phyloP scores from a whole-genome alignment of 2,329 filamentous ascomycete species.

The Capronia americana region DNA sequence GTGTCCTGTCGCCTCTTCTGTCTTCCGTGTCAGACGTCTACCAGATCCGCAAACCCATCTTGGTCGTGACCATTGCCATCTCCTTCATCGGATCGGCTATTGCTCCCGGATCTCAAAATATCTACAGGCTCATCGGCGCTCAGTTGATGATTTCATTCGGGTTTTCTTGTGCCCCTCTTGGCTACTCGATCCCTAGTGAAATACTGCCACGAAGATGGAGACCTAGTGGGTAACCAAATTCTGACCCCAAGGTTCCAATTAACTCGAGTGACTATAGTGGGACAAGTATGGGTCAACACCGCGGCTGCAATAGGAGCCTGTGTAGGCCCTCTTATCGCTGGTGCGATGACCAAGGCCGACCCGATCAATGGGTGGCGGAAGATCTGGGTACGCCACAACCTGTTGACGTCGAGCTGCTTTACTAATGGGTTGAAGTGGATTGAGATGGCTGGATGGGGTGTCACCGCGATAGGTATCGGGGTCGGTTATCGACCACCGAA shows the following conservation, averaged over 20 bases:
- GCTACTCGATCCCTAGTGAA: constrained; percentile 28
- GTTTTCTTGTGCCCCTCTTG: constrained; percentile 11
- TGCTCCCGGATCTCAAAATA: constrained; percentile 25
- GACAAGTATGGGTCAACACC: constrained; percentile 19
- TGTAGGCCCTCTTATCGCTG: constrained; percentile 23
- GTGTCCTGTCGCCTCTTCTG: constrained; percentile 15
- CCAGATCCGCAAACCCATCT: constrained; percentile 23
- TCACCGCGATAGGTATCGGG: neutral
- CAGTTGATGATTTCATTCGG: constrained; percentile 25
- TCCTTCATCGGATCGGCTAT: constrained; percentile 27
- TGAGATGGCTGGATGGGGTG: constrained; percentile 25
- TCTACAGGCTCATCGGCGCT: constrained; percentile 27
- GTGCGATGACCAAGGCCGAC: constrained; percentile 10
- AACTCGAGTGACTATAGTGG: constrained; percentile 19
- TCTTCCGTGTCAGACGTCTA: constrained; percentile 25
- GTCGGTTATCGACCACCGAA: constrained; percentile 22
- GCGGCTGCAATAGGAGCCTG: constrained; percentile 11
- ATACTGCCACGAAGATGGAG: constrained; percentile 29
- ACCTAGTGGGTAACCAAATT: constrained; percentile 24
- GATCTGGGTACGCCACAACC: constrained; percentile 22
- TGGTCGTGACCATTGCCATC: constrained; percentile 7
- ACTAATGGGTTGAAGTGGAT: constrained; percentile 22
- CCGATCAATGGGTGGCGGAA: constrained; percentile 20
- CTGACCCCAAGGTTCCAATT: no score
- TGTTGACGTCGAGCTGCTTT: neutral